phyloP scores from a whole-genome alignment of 2,329 filamentous ascomycete species.

The Botryotinia convoluta region DNA sequence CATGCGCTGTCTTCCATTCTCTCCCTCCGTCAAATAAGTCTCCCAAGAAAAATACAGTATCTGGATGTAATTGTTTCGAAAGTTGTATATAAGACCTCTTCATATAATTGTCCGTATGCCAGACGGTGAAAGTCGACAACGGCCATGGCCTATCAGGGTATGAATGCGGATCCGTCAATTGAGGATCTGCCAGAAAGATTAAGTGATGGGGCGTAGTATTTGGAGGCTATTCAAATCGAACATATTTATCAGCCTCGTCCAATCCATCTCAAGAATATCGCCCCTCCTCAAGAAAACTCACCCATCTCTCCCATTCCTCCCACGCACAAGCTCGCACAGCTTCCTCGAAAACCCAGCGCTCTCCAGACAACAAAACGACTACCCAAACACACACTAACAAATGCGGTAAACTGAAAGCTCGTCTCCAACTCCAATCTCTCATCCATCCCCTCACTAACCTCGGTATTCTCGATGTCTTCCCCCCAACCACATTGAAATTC shows the following conservation, averaged over 20 bases:
- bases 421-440: constrained; percentile 48
- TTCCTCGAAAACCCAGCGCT: constrained; percentile 72
- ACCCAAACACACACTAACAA: constrained; percentile 72
- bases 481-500: constrained; percentile 23
- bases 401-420: constrained; percentile 63
- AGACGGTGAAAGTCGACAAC: constrained; percentile 62
- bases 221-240: constrained; percentile 56
- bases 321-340: constrained; percentile 73
- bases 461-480: constrained; percentile 22
- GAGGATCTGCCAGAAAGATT: constrained; percentile 68
- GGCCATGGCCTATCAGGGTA: constrained; percentile 72
- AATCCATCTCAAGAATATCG: neutral
- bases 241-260: constrained; percentile 27
- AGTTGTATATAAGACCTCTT: constrained; percentile 77
- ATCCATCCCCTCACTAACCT: constrained; percentile 24
- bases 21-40: constrained; percentile 94
- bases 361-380: constrained; percentile 77
- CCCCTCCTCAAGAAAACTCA: constrained; percentile 44
- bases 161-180: constrained; percentile 72
- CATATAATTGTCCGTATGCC: constrained; percentile 87
- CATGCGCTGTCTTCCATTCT: constrained; percentile 79
- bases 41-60: constrained; percentile 86
- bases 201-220: constrained; percentile 75
- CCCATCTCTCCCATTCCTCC: constrained; percentile 91
- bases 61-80: constrained; percentile 73